Percentiles rank a stretch among this genome's conserved stretches.
These are phyloP conservation scores for Calonectria honghensis DNA, from an alignment of 2,329 filamentous ascomycete species.

Conservation along the genomic window DNA sequence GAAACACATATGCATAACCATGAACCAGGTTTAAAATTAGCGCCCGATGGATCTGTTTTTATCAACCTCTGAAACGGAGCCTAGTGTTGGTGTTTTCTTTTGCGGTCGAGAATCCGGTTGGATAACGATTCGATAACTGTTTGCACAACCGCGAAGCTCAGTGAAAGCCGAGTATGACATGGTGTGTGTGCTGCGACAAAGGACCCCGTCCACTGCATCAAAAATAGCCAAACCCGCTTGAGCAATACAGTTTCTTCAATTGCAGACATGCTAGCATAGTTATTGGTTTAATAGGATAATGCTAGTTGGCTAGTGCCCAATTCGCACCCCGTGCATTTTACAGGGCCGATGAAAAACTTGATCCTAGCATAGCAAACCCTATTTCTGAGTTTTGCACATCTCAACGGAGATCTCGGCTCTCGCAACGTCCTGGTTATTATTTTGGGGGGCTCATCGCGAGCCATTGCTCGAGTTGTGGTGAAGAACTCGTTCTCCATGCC, in stretches of 20 bases:
- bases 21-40: slow-evolving; percentile 1
- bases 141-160: neutral
- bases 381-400: neutral
- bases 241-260: neutral
- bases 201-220: neutral
- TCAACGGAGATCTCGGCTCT: neutral
- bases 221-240: neutral
- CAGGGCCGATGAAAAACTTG: slow-evolving; percentile 3
- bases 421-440: neutral
- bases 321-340: slow-evolving; percentile 22
- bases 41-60: neutral
- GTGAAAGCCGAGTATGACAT: neutral
- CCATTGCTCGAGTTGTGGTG: neutral
- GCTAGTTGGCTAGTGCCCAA: slow-evolving; percentile 8
- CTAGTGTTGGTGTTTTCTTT: neutral
- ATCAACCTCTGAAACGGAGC: neutral
- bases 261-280: neutral
- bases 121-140: neutral
- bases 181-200: neutral
- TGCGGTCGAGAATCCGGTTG: neutral
- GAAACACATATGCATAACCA: slow-evolving; percentile 15
- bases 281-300: slow-evolving; percentile 23
- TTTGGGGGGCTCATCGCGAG: neutral
- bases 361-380: neutral
- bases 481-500: neutral